phyloP scores from a whole-genome alignment of 2,329 filamentous ascomycete species.

The Arthroderma sp. region DNA sequence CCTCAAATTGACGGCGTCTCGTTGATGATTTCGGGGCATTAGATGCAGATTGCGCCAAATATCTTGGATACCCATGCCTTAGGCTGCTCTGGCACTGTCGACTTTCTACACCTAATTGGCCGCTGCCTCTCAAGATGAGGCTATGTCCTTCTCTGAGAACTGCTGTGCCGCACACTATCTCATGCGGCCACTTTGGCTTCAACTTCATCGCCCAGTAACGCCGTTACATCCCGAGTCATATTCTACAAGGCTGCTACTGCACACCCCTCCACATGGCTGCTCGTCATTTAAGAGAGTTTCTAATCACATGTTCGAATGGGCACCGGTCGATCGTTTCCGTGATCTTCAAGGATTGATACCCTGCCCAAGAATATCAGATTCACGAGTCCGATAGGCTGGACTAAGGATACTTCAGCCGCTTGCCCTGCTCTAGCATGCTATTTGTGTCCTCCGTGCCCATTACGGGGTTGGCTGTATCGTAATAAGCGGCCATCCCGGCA shows the following conservation, averaged over 20 bases:
- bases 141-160: background rate
- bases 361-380: background rate
- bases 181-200: conserved; percentile 2
- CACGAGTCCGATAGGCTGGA: background rate
- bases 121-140: background rate
- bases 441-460: background rate
- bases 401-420: background rate
- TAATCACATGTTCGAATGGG: conserved; percentile 1
- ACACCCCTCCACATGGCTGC: background rate
- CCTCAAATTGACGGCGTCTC: background rate
- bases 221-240: background rate
- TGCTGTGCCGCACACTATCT: conserved; percentile 4
- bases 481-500: background rate
- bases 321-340: conserved; percentile 4
- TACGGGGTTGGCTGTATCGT: background rate
- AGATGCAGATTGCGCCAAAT: background rate
- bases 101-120: background rate
- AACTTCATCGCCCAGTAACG: background rate
- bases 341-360: background rate
- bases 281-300: background rate
- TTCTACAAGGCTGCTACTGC: background rate
- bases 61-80: background rate
- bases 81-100: background rate
- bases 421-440: background rate
- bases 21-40: background rate